Evolutionary conservation across 164 flowering plant species (phyloP).

Genomic region (Chimonanthus praecox): DNA sequence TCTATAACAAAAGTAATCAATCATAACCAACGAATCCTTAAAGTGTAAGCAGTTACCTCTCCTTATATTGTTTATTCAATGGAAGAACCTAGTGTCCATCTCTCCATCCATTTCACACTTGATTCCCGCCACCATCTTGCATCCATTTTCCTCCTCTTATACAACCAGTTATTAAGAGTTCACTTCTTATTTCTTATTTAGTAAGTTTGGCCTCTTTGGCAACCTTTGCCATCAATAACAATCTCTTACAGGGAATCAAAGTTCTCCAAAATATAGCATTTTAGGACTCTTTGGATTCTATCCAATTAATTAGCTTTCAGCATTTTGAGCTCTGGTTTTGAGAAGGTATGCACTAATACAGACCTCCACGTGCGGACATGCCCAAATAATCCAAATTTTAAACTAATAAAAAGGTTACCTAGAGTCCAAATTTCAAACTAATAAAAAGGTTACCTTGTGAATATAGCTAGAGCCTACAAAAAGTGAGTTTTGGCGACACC

Average conservation of each 20-base stretch:
- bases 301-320: not conserved
- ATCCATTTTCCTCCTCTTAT: not conserved
- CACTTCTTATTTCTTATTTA: not conserved
- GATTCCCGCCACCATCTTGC: not conserved
- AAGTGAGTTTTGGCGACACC: too few relatives aligned
- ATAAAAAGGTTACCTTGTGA: too few relatives aligned
- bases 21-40: too few relatives aligned
- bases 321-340: not conserved
- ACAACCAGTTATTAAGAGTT: not conserved
- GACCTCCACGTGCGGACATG: too few relatives aligned
- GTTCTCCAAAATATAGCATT: not conserved
- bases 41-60: too few relatives aligned
- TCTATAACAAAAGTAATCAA: too few relatives aligned
- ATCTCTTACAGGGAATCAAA: not conserved
- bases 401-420: too few relatives aligned
- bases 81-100: not conserved
- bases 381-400: too few relatives aligned
- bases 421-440: too few relatives aligned
- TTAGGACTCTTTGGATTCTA: not conserved
- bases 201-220: not conserved
- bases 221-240: not conserved
- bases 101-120: not conserved
- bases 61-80: not conserved
- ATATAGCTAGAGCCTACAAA: too few relatives aligned
- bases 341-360: too few relatives aligned